Evolutionary conservation across 306 rosid species (phyloP), one percentile per base, ranked within the genome.

Genomic region (Parietaria judaica): DNA sequence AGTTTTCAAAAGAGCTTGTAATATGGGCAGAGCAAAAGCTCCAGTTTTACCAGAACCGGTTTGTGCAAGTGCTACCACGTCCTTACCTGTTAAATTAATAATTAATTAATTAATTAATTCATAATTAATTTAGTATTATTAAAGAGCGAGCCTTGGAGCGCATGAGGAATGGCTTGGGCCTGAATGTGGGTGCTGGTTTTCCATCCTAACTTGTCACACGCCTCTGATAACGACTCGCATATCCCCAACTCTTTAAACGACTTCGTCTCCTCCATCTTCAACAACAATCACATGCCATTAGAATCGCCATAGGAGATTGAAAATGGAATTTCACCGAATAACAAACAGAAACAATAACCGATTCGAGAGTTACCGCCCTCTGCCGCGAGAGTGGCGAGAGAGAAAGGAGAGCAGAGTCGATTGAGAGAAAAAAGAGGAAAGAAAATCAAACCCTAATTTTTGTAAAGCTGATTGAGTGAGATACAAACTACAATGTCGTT

Each of bases 1-100:
- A 41, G 92, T 66, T 14, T 81, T 86, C 61, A 87, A 69, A 51
- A 85, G 87, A 15, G 87, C 89, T 63, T 91, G 89, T 78, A 91
- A 72, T 76, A 91, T 85, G 11, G 96, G 97, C 66, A 91, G 95
- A 46, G 89, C 96, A 75, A 87, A 91, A 34, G 97, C 97, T 51
- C 92, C 97, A 38, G 96, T 91, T 65, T 91, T 91, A 36, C 97
- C 97, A 9, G 97, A 91, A 52, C 96, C 97, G 0, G 95, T 91
- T 72, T 85, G 92, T 4, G 97, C 91, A 63, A 91, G 92, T 71
- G 87, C 97, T 51, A 91, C 87, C 70, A 91, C 72, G 73, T 91
- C 97, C 68, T 87, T 91, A 66, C 97, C 97, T 90, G 4, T 34
- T 76, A 67, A 8, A 14, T 41, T 5, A 36, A 53, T 36, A 14